A percentile compares a stretch with the other conserved stretches of the same genome.
Conservation (phyloP, 495 filamentous ascomycete species). For the Aspergillus nidulans region DNA sequence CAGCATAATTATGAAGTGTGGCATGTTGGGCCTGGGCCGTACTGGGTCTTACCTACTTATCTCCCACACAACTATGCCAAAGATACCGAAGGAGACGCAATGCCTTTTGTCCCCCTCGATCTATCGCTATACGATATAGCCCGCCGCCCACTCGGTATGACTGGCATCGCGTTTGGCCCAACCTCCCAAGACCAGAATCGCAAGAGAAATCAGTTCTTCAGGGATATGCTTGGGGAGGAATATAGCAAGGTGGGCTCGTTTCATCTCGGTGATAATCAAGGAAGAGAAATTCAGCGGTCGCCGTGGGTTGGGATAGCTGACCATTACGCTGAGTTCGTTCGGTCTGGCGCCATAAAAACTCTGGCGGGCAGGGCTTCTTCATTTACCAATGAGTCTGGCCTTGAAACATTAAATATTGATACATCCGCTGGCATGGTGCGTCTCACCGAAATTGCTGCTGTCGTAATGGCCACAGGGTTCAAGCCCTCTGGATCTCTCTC, state of each 20-base stretch:
- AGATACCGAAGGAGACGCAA: constrained; percentile 18
- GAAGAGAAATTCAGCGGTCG: constrained; percentile 35
- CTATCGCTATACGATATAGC: constrained; percentile 66
- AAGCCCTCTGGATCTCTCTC: constrained; percentile 54
- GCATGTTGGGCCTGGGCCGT: constrained; percentile 64
- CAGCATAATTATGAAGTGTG: constrained; percentile 47
- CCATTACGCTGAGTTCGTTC: constrained; percentile 67
- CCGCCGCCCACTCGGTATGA: constrained; percentile 50
- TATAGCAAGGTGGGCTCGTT: constrained; percentile 41
- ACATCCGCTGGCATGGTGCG: constrained; percentile 19
- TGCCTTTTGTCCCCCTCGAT: constrained; percentile 72
- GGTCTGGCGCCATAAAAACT: constrained; percentile 53
- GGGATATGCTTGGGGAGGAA: constrained; percentile 55
- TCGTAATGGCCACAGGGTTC: constrained; percentile 78
- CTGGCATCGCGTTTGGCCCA: constrained; percentile 56
- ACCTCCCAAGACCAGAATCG: constrained; percentile 50
- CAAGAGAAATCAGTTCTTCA: constrained; percentile 50
- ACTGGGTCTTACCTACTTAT: constrained; percentile 69
- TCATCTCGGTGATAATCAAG: neutral
- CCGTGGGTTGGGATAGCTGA: constrained; percentile 67
- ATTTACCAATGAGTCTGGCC: constrained; percentile 21
- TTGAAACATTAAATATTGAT: constrained; percentile 31
- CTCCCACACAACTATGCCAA: constrained; percentile 35
- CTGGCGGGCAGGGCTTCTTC: constrained; percentile 27
- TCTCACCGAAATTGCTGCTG: constrained; percentile 55